Percentiles rank a stretch among this genome's conserved stretches.
Evolutionary conservation across 768 basidiomycete genomes (phyloP).

Genomic region (Russula sp.): DNA sequence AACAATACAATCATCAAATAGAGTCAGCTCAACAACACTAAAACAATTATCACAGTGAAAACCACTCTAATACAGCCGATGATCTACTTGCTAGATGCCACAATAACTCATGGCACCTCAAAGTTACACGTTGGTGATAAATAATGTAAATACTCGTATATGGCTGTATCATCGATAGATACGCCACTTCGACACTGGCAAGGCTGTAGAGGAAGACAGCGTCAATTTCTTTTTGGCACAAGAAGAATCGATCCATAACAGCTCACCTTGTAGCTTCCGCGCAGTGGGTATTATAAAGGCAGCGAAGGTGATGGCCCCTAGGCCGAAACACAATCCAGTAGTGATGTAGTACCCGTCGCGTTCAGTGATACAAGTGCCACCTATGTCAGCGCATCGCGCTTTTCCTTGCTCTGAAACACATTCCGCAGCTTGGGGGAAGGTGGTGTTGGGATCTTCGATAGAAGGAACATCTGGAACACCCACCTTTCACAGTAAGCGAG

Average conservation of each 20-base stretch:
- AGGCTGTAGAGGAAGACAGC: constrained; percentile 33
- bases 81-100: neutral
- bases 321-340: constrained; percentile 64
- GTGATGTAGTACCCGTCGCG: constrained; percentile 91
- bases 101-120: neutral
- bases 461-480: neutral
- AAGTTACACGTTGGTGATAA: neutral
- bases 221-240: neutral
- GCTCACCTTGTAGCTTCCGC: constrained; percentile 75
- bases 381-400: constrained; percentile 59
- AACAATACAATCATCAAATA: too few relatives aligned
- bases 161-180: constrained; percentile 39
- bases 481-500: constrained; percentile 51
- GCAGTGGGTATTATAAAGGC: constrained; percentile 80
- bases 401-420: constrained; percentile 94
- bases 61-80: neutral
- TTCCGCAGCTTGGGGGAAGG: constrained; percentile 51
- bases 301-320: constrained; percentile 70
- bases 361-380: constrained; percentile 75
- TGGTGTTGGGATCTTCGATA: neutral
- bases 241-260: neutral
- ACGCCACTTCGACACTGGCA: constrained; percentile 69
- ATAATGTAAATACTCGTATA: neutral
- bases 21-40: too few relatives aligned
- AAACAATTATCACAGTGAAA: too few relatives aligned